phyloP scores from a whole-genome alignment of 75 land plant species.

The Selaginella tamariscina region DNA sequence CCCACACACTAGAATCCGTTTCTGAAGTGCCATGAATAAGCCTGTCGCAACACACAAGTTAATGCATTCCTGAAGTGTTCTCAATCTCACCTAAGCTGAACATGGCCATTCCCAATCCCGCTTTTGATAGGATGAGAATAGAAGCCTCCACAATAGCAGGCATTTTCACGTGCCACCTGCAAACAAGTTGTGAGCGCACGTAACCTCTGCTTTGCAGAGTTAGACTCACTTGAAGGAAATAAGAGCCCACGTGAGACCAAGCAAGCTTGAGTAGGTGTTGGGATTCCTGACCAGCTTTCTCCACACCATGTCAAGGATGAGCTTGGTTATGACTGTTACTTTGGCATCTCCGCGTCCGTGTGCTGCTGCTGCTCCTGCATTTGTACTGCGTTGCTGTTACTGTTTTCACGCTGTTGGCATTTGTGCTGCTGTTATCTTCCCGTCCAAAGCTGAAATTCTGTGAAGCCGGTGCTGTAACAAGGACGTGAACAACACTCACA shows the following conservation, averaged over 20 bases:
- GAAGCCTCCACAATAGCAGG: background rate
- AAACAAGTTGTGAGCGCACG: background rate
- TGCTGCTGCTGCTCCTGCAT: background rate
- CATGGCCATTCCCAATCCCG: conserved; percentile 12
- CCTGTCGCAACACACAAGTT: background rate
- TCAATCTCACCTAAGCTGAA: conserved; percentile 5
- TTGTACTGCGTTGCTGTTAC: background rate
- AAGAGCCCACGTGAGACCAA: conserved; percentile 1
- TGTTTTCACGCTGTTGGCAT: background rate
- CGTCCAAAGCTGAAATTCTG: background rate
- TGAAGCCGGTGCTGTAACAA: background rate
- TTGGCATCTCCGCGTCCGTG: background rate
- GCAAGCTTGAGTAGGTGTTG: conserved; percentile 9
- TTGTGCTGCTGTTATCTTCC: background rate
- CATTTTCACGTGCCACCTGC: background rate
- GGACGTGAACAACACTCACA: background rate
- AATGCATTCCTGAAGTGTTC: background rate
- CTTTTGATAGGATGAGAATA: background rate
- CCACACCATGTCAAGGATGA: conserved; percentile 19
- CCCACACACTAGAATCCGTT: conserved; percentile 4
- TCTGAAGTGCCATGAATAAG: conserved; percentile 4
- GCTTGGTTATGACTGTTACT: conserved; percentile 13
- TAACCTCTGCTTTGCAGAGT: no score
- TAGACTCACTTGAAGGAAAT: conserved; percentile 11
- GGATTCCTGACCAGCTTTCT: background rate